A percentile compares a stretch with the other conserved stretches of the same genome.
phyloP scores from a whole-genome alignment of 495 filamentous ascomycete genomes.

The Xylaria sp. region DNA sequence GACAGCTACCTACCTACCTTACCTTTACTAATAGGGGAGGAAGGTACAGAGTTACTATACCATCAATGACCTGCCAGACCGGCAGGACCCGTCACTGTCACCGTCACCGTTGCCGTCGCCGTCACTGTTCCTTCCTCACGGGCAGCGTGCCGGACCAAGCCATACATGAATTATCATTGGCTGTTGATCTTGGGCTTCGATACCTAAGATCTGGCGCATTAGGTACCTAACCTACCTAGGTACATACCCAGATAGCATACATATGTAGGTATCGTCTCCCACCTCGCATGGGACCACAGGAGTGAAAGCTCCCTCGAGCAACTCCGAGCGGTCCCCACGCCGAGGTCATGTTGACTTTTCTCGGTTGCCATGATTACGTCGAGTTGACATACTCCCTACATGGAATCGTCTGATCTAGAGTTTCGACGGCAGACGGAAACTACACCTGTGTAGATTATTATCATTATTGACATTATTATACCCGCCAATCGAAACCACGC shows the following conservation, averaged over 20 bases:
- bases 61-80: too few relatives aligned
- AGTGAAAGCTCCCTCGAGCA: constrained; percentile 9
- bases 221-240: too few relatives aligned
- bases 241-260: too few relatives aligned
- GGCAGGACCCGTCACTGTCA: too few relatives aligned
- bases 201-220: background rate
- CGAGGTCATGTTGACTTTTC: background rate
- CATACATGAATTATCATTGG: too few relatives aligned
- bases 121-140: too few relatives aligned
- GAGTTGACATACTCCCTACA: background rate
- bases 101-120: too few relatives aligned
- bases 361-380: background rate
- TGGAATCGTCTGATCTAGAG: background rate
- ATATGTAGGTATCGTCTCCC: background rate
- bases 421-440: background rate
- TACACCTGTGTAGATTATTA: too few relatives aligned
- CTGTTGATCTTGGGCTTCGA: background rate
- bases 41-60: too few relatives aligned
- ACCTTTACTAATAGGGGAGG: background rate
- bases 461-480: background rate
- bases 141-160: too few relatives aligned
- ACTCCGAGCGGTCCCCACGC: background rate
- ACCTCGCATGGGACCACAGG: constrained; percentile 5
- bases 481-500: background rate
- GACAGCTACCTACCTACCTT: too few relatives aligned